A percentile compares a stretch with the other conserved stretches of the same genome.
These are phyloP conservation scores for Dysphania ambrosioides DNA, from an alignment of 148 eudicot species.

Conservation along the genomic window DNA sequence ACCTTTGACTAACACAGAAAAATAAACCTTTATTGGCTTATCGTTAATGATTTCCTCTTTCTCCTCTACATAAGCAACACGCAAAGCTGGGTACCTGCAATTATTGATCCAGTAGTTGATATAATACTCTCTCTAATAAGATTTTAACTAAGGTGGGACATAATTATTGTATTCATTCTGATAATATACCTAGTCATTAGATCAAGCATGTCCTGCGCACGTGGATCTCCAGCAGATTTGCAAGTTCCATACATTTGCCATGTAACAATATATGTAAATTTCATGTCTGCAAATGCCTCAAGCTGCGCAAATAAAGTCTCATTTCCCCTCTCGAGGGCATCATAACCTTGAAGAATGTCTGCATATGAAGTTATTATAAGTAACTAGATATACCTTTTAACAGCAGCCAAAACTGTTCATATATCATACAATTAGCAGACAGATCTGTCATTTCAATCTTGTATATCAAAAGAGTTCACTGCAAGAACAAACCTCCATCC, in stretches of 20 bases:
- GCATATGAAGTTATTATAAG: conserved; percentile 23
- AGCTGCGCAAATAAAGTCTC: conserved; percentile 75
- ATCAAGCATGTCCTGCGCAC: conserved; percentile 78
- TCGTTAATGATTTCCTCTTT: conserved; percentile 45
- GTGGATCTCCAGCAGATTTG: conserved; percentile 72
- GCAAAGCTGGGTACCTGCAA: conserved; percentile 76
- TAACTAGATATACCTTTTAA: conserved; percentile 5
- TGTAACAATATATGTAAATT: conserved; percentile 74
- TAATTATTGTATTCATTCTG: background rate
- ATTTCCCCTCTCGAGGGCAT: conserved; percentile 63
- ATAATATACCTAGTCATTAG: conserved; percentile 58
- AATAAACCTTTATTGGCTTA: conserved; percentile 49
- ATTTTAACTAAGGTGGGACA: background rate
- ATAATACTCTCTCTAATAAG: background rate
- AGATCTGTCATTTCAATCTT: background rate
- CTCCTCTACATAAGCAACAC: conserved; percentile 97
- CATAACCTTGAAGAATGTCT: conserved; percentile 86
- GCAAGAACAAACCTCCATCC: conserved; percentile 61
- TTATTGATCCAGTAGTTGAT: conserved; percentile 9
- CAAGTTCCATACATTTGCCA: conserved; percentile 91
- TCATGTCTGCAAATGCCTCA: conserved; percentile 88
- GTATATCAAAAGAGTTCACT: background rate
- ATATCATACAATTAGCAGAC: background rate
- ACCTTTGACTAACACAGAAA: conserved; percentile 83
- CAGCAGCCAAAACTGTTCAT: background rate